phyloP scores from a whole-genome alignment of 768 basidiomycete genomes.

The Suillus decipiens region DNA sequence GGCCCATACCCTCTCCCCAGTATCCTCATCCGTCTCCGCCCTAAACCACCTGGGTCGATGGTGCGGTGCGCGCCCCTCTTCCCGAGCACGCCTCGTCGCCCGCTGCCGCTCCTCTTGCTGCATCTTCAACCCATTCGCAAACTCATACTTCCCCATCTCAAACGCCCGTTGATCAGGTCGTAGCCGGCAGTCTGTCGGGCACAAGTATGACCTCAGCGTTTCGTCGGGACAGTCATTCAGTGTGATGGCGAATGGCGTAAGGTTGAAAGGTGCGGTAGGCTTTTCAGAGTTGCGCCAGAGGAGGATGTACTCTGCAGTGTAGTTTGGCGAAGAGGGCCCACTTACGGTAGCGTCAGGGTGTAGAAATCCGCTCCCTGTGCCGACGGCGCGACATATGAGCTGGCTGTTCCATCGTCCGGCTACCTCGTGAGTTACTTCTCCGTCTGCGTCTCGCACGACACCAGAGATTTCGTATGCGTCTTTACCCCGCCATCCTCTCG shows the following conservation, averaged over 20 bases:
- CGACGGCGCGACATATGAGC: conserved; percentile 79
- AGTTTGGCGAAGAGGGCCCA: conserved; percentile 43
- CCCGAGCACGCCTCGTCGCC: conserved; percentile 67
- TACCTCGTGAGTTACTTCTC: conserved; percentile 78
- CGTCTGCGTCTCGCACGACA: conserved; percentile 66
- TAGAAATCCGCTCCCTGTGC: conserved; percentile 57
- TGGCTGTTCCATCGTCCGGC: conserved; percentile 97
- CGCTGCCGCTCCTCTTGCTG: conserved; percentile 83
- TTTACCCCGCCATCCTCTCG: conserved; percentile 90
- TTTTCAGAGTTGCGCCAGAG: conserved; percentile 95
- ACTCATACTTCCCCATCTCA: conserved; percentile 83
- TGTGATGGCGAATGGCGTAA: conserved; percentile 92
- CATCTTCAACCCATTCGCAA: conserved; percentile 78
- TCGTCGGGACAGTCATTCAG: conserved; percentile 84
- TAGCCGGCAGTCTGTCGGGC: conserved; percentile 90
- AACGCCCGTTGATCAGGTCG: conserved; percentile 95
- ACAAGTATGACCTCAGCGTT: conserved; percentile 68
- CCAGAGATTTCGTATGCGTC: conserved; percentile 94
- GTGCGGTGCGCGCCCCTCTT: conserved; percentile 67
- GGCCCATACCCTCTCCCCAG: conserved; percentile 86
- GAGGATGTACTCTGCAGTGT: conserved; percentile 72
- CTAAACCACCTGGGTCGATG: conserved; percentile 89
- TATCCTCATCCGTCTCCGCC: conserved; percentile 82
- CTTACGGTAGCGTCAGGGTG: conserved; percentile 71
- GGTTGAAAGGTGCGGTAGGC: conserved; percentile 78